Evolutionary conservation across 805 yeast species (phyloP).

Genomic region (Debaryomyces maramus): DNA sequence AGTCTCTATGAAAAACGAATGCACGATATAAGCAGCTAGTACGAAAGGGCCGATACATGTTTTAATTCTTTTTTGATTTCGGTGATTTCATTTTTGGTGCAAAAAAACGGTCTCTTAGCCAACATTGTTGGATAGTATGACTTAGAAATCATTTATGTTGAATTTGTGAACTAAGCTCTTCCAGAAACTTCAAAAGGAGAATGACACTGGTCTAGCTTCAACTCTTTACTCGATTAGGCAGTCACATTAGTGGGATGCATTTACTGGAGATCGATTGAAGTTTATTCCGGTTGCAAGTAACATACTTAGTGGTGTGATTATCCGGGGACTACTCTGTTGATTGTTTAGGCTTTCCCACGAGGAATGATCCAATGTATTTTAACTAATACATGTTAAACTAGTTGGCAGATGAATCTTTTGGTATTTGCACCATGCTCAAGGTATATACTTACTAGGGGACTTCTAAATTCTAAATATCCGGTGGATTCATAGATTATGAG

Average conservation of each 20-base stretch:
- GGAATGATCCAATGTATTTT: slow-evolving; percentile 11
- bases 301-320: not conserved
- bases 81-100: slow-evolving; percentile 4
- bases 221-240: no score
- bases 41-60: not conserved
- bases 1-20: not conserved
- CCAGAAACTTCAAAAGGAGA: not conserved
- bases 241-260: no score
- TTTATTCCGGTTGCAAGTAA: no score
- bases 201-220: no score
- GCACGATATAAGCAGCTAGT: not conserved
- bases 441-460: no score
- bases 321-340: not conserved
- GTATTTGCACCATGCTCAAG: no score
- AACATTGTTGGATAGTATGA: no score
- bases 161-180: not conserved
- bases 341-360: slow-evolving; percentile 9
- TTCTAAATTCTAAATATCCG: no score
- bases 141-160: slow-evolving; percentile 6
- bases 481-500: not conserved
- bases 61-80: slow-evolving; percentile 1
- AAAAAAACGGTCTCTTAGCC: not conserved
- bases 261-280: no score
- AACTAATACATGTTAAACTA: slow-evolving; percentile 5
- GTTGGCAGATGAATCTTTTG: no score